Percentiles rank a stretch among this genome's conserved stretches.
phyloP scores from a whole-genome alignment of 768 basidiomycete genomes.

The Collybia nuda region DNA sequence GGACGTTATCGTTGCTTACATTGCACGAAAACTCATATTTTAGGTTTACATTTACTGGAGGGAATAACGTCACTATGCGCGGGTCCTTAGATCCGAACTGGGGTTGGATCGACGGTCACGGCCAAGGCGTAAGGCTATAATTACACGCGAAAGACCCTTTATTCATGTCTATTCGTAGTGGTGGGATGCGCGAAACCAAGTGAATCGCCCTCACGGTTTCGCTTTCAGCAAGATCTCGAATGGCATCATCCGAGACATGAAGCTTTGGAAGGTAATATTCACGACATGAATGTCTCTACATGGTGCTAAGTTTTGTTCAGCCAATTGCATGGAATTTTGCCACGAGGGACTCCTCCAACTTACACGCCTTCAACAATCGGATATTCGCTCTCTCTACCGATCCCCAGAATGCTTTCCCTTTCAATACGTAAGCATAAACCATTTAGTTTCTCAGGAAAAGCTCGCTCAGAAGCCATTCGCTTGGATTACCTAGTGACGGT shows the following conservation, averaged over 20 bases:
- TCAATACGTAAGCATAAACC: constrained; percentile 50
- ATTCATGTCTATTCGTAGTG: constrained; percentile 33
- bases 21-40: neutral
- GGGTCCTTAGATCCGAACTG: constrained; percentile 54
- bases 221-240: constrained; percentile 51
- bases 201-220: constrained; percentile 55
- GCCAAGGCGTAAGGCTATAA: constrained; percentile 41
- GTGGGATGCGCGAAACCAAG: constrained; percentile 55
- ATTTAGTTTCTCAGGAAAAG: neutral
- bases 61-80: constrained; percentile 57
- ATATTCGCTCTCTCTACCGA: constrained; percentile 53
- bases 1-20: neutral
- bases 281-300: neutral
- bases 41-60: constrained; percentile 56
- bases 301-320: constrained; percentile 22
- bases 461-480: neutral
- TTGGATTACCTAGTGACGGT: constrained; percentile 34
- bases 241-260: constrained; percentile 58
- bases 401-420: constrained; percentile 43
- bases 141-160: neutral
- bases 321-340: constrained; percentile 62
- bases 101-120: constrained; percentile 68
- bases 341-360: constrained; percentile 44
- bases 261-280: constrained; percentile 45
- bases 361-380: constrained; percentile 54